These are phyloP conservation scores for Melastoma candidum DNA, from an alignment of 441 rosid species.

Conservation along the genomic window DNA sequence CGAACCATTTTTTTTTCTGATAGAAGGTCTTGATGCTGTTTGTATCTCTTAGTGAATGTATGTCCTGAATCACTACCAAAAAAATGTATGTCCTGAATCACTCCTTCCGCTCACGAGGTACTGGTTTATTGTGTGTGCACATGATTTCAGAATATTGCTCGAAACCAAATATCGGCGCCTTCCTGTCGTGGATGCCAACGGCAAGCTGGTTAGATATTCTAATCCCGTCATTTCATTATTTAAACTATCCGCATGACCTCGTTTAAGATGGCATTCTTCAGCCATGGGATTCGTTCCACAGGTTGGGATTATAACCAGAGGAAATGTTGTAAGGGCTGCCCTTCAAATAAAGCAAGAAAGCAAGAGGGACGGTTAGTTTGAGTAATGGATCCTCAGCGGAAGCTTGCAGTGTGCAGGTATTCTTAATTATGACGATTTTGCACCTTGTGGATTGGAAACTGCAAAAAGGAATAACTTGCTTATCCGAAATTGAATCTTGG, in stretches of 20 bases:
- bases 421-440: no score
- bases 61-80: no score
- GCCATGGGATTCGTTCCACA: constrained; percentile 11
- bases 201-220: constrained; percentile 58
- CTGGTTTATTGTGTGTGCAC: constrained; percentile 11
- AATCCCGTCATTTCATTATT: not conserved
- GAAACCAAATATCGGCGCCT: constrained; percentile 91
- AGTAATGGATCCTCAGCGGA: no score
- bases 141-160: constrained; percentile 49
- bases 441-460: no score
- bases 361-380: constrained; percentile 24
- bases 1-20: no score
- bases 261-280: constrained; percentile 4
- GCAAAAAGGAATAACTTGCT: no score
- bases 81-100: not conserved
- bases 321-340: constrained; percentile 90
- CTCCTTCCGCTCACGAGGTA: no score
- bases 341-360: constrained; percentile 58
- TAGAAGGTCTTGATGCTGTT: no score
- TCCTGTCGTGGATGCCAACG: constrained; percentile 79
- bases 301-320: constrained; percentile 93
- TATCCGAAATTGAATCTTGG: no score
- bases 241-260: not conserved
- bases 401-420: no score
- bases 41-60: no score